Percentiles rank a stretch among this genome's conserved stretches.
Conservation (phyloP, 2,329 filamentous ascomycete species). For the Phialocephala sp. region DNA sequence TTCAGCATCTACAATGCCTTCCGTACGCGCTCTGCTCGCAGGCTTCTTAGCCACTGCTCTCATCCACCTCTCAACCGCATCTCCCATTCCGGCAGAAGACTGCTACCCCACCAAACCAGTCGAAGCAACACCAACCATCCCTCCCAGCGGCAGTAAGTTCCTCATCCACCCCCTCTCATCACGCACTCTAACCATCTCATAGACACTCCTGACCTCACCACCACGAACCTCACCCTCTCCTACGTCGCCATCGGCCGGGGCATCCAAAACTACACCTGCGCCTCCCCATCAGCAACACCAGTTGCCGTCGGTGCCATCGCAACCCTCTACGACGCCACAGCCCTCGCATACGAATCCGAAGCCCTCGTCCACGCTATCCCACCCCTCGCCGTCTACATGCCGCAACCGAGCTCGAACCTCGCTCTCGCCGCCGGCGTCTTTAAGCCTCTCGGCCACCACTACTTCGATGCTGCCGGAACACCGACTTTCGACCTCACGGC, state of each 20-base stretch:
- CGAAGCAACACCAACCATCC: slow-evolving; percentile 29
- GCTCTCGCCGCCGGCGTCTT: slow-evolving; percentile 17
- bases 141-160: slow-evolving; percentile 35
- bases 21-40: slow-evolving; percentile 32
- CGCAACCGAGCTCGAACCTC: slow-evolving; percentile 22
- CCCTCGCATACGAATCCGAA: slow-evolving; percentile 29
- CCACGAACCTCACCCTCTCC: slow-evolving; percentile 36
- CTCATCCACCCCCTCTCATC: background rate
- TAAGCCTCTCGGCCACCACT: slow-evolving; percentile 37
- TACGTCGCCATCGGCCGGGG: slow-evolving; percentile 42
- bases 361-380: slow-evolving; percentile 31
- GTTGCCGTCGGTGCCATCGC: slow-evolving; percentile 40
- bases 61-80: slow-evolving; percentile 29
- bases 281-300: slow-evolving; percentile 26
- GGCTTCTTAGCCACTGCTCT: slow-evolving; percentile 33
- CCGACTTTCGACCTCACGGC: slow-evolving; percentile 39
- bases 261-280: slow-evolving; percentile 44
- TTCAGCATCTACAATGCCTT: slow-evolving; percentile 34
- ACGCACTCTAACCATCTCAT: background rate
- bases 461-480: slow-evolving; percentile 37
- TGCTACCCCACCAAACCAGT: slow-evolving; percentile 6
- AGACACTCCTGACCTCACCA: slow-evolving; percentile 36
- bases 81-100: slow-evolving; percentile 21
- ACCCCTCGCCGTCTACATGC: slow-evolving; percentile 29
- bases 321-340: slow-evolving; percentile 42